Percentiles rank a stretch among this genome's conserved stretches.
Evolutionary conservation across 495 filamentous ascomycete genomes (phyloP).

Genomic region (Clohesyomyces aquaticus): DNA sequence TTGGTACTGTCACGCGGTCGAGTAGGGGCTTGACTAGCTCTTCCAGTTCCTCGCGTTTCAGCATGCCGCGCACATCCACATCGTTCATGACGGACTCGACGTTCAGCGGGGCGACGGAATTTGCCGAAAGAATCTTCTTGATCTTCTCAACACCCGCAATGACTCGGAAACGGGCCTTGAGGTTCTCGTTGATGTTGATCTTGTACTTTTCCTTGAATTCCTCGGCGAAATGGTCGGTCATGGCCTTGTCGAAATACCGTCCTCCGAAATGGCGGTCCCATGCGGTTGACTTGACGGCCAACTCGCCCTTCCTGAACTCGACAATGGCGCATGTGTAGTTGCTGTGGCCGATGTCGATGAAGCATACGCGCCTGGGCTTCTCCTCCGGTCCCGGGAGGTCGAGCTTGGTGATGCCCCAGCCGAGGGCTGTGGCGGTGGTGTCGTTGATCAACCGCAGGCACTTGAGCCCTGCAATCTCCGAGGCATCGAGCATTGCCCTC

Average conservation of each 20-base stretch:
- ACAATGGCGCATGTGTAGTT: conserved; percentile 94
- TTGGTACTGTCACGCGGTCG: conserved; percentile 67
- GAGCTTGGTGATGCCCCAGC: conserved; percentile 95
- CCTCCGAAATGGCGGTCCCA: conserved; percentile 97
- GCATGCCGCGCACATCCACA: conserved; percentile 81
- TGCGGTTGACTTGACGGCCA: conserved; percentile 89
- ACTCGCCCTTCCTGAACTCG: conserved; percentile 96
- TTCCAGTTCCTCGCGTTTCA: conserved; percentile 95
- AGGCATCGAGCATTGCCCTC: conserved; percentile 84
- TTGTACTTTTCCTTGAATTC: conserved; percentile 68
- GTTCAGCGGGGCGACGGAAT: conserved; percentile 89
- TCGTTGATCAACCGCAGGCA: conserved; percentile 95
- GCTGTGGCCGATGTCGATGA: conserved; percentile 95
- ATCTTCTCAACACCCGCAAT: conserved; percentile 89
- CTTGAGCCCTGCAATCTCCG: conserved; percentile 93
- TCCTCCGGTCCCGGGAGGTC: conserved; percentile 88
- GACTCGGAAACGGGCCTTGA: conserved; percentile 86
- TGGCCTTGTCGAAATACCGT: conserved; percentile 91
- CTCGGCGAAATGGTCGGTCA: conserved; percentile 90
- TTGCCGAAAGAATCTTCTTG: conserved; percentile 98
- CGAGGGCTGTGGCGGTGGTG: conserved; percentile 93
- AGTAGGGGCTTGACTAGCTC: conserved; percentile 84
- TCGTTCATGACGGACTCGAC: conserved; percentile 99
- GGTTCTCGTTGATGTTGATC: conserved; percentile 73
- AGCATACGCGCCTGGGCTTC: conserved; percentile 88